Evolutionary conservation across 768 basidiomycete species (phyloP).

Genomic region (Nidularia pulvinata): DNA sequence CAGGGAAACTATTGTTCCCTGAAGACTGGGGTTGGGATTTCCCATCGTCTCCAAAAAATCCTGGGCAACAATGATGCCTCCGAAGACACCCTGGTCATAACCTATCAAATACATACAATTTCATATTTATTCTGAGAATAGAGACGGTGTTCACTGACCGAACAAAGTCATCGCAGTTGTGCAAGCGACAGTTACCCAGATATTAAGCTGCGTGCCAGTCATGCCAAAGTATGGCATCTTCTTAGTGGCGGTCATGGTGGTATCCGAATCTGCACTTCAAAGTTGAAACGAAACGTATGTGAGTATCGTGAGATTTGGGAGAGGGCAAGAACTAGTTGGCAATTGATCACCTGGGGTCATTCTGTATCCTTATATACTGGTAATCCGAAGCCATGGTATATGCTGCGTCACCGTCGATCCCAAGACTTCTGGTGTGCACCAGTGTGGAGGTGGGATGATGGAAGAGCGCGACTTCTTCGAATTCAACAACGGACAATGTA

Average conservation of each 20-base stretch:
- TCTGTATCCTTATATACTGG: conserved; percentile 13
- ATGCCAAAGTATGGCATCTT: conserved; percentile 38
- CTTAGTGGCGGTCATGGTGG: neutral
- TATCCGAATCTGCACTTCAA: neutral
- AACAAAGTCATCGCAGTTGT: conserved; percentile 53
- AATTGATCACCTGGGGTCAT: conserved; percentile 4
- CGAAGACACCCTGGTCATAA: conserved; percentile 55
- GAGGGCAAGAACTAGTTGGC: neutral
- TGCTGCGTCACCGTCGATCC: neutral
- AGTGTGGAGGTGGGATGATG: neutral
- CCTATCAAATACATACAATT: conserved; percentile 18
- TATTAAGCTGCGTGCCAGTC: conserved; percentile 40
- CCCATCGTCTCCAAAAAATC: conserved; percentile 46
- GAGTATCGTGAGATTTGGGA: neutral
- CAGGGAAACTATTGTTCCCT: conserved; percentile 49
- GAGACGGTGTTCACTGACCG: conserved; percentile 21
- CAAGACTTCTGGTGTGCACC: neutral
- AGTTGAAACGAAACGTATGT: conserved; percentile 1
- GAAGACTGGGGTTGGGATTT: conserved; percentile 39
- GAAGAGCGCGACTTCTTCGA: neutral
- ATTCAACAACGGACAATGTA: neutral
- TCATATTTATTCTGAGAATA: neutral
- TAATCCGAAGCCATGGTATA: conserved; percentile 11
- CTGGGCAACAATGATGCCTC: conserved; percentile 48
- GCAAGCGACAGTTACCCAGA: conserved; percentile 49